Conservation (phyloP, 495 filamentous ascomycete genomes). For the Hypoxylon fragiforme region DNA sequence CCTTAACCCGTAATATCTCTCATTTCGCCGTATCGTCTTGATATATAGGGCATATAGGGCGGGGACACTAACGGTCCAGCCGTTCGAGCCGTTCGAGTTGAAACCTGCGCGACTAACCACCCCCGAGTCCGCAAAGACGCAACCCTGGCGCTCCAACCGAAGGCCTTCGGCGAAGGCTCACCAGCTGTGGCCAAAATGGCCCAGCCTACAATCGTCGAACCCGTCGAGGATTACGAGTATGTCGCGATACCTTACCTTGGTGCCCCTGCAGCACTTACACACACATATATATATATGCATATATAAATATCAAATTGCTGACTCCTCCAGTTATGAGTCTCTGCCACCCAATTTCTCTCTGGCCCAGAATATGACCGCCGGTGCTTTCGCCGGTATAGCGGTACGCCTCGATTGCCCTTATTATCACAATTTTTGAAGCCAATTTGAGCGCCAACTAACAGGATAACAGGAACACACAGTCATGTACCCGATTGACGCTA, state of each 20-base stretch:
- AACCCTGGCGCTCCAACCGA: constrained; percentile 60
- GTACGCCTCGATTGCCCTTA: constrained; percentile 51
- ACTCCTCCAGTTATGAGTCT: constrained; percentile 55
- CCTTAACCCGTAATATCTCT: constrained; percentile 20
- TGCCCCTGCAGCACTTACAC: not conserved
- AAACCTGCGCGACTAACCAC: constrained; percentile 1
- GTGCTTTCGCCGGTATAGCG: constrained; percentile 96
- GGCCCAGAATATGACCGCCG: constrained; percentile 81
- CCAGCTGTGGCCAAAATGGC: constrained; percentile 62
- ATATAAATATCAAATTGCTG: too few species aligned
- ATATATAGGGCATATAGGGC: too few species aligned
- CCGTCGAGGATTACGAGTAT: constrained; percentile 61
- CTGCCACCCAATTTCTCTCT: constrained; percentile 64
- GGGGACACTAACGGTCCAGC: not conserved
- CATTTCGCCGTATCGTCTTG: too few species aligned
- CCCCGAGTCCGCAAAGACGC: constrained; percentile 31
- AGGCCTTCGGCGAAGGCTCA: constrained; percentile 54
- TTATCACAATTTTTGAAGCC: not conserved
- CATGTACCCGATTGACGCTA: constrained; percentile 97
- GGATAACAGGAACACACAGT: constrained; percentile 74
- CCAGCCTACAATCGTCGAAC: constrained; percentile 59
- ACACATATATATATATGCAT: too few species aligned
- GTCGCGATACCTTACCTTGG: constrained; percentile 27
- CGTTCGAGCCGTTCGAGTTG: not conserved
- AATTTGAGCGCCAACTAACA: constrained; percentile 27